Conservation (phyloP, 179 eudicot genomes). For the Actinidia arguta region DNA sequence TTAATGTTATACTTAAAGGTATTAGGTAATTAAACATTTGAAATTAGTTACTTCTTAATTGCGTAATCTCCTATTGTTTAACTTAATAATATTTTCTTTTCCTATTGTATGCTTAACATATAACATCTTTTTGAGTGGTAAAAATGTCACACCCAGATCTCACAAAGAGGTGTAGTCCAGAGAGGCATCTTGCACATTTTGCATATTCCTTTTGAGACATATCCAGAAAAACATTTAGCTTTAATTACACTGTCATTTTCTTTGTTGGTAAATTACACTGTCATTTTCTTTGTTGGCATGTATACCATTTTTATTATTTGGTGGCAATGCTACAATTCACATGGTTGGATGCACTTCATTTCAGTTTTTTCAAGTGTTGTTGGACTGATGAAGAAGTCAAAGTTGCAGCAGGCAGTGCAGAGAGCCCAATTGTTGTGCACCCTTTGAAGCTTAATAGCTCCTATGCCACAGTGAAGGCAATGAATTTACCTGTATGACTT, state of each 20-base stretch:
- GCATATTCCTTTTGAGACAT: not conserved
- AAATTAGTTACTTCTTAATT: not conserved
- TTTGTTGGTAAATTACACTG: no score
- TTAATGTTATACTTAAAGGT: no score
- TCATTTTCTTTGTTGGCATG: not conserved
- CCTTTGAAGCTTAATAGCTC: conserved; percentile 45
- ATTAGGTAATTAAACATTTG: not conserved
- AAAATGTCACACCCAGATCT: not conserved
- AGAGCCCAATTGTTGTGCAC: conserved; percentile 26
- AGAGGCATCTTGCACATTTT: not conserved
- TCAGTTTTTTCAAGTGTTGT: conserved; percentile 30
- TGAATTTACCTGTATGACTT: not conserved
- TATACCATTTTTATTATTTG: not conserved
- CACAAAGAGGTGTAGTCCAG: not conserved
- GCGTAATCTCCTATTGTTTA: not conserved
- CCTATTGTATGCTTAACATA: not conserved
- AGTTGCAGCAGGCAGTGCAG: conserved; percentile 32
- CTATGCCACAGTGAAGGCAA: conserved; percentile 37
- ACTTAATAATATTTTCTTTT: not conserved
- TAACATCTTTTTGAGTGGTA: not conserved
- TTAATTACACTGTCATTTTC: no score
- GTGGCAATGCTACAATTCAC: not conserved
- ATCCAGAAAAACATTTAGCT: not conserved
- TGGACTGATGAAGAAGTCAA: conserved; percentile 42
- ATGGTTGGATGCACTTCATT: conserved; percentile 9